phyloP scores from a whole-genome alignment of 1,139 yeast species.

The Lodderomyces orthopsilosis region DNA sequence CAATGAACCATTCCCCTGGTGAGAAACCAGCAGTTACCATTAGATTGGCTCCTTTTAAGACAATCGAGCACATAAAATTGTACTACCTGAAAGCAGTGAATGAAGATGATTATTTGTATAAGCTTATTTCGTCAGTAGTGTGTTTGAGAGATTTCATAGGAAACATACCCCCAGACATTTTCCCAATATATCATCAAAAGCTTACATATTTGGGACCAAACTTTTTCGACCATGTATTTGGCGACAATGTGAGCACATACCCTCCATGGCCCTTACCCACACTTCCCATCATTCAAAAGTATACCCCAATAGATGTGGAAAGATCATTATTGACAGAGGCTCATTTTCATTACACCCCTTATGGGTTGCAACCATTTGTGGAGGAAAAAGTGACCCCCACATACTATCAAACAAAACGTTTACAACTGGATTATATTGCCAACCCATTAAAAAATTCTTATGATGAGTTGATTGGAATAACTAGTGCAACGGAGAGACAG shows the following conservation, averaged over 20 bases:
- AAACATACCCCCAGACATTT: slow-evolving; percentile 71
- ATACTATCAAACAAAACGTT: slow-evolving; percentile 63
- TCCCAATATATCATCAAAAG: slow-evolving; percentile 71
- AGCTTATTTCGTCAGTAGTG: slow-evolving; percentile 78
- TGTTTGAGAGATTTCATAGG: slow-evolving; percentile 86
- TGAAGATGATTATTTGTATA: slow-evolving; percentile 52
- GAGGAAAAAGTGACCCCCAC: slow-evolving; percentile 22
- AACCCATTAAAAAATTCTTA: slow-evolving; percentile 63
- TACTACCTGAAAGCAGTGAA: slow-evolving; percentile 26
- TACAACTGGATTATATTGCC: slow-evolving; percentile 65
- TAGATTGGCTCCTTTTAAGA: slow-evolving; percentile 70
- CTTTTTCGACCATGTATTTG: slow-evolving; percentile 52
- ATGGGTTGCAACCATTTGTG: slow-evolving; percentile 37
- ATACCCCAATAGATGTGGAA: slow-evolving; percentile 72
- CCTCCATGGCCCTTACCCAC: slow-evolving; percentile 81
- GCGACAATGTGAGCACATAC: slow-evolving; percentile 18
- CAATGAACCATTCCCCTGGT: slow-evolving; percentile 28
- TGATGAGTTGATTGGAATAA: slow-evolving; percentile 58
- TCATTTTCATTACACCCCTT: slow-evolving; percentile 56
- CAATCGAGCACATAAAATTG: slow-evolving; percentile 72
- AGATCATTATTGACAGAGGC: slow-evolving; percentile 77
- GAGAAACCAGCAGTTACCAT: slow-evolving; percentile 54
- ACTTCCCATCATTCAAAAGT: slow-evolving; percentile 59
- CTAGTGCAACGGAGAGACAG: slow-evolving; percentile 18
- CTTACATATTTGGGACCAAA: slow-evolving; percentile 55